Evolutionary conservation across 2,329 filamentous ascomycete species (phyloP).

Genomic region (Fusarium foetens): DNA sequence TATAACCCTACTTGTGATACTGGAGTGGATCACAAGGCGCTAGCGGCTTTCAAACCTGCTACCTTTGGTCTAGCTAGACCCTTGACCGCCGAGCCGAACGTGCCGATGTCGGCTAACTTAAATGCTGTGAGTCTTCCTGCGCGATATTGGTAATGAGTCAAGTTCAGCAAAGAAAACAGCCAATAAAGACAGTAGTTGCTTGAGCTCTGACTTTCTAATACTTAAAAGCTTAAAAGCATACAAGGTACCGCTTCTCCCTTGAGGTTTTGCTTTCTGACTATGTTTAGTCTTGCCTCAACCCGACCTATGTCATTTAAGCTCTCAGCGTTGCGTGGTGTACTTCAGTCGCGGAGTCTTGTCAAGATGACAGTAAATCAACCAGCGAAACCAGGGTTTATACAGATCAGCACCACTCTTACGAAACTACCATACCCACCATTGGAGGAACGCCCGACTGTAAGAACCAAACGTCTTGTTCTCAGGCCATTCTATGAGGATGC

Average conservation of each 20-base stretch:
- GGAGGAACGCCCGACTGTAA: neutral
- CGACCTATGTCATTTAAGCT: rapidly evolving
- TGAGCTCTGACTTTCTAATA: rapidly evolving
- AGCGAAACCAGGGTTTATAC: neutral
- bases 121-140: neutral
- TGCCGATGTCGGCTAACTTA: neutral
- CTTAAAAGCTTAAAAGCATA: rapidly evolving
- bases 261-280: rapidly evolving
- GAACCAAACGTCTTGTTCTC: neutral
- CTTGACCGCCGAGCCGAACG: neutral
- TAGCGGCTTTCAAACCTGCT: neutral
- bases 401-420: slow-evolving; percentile 3
- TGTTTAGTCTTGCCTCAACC: rapidly evolving
- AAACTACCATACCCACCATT: neutral
- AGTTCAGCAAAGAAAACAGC: neutral
- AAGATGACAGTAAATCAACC: neutral
- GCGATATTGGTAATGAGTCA: neutral
- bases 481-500: slow-evolving; percentile 5
- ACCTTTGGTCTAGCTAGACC: neutral
- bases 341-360: rapidly evolving
- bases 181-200: neutral
- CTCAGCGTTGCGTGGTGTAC: rapidly evolving
- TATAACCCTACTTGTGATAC: neutral
- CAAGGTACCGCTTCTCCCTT: rapidly evolving
- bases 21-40: neutral